Conservation (phyloP, 257 asterid species). For the Perilla frutescens region DNA sequence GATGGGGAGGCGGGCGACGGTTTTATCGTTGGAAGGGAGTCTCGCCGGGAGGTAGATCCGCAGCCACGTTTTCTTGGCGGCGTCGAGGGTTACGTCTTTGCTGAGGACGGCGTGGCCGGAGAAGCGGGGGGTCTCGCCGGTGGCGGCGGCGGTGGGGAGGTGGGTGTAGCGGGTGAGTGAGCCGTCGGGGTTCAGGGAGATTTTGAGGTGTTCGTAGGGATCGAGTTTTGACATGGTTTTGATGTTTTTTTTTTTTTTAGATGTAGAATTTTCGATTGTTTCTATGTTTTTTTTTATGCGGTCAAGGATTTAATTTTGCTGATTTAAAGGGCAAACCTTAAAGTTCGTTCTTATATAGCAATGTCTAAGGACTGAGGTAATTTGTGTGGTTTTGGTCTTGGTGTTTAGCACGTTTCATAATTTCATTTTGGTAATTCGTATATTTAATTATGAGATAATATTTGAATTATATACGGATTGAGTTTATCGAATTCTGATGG, state of each 20-base stretch:
- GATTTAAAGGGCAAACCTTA: background rate
- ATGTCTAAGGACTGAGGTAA: background rate
- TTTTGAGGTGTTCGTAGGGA: constrained; percentile 65
- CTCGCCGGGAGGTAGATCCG: constrained; percentile 71
- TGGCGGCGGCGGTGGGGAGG: constrained; percentile 58
- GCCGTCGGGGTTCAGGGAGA: constrained; percentile 65
- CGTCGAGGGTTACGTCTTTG: constrained; percentile 68
- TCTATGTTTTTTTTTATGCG: background rate
- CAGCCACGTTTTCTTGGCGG: constrained; percentile 63
- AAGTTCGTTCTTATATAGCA: background rate
- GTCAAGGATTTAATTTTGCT: background rate
- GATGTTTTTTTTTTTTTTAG: background rate
- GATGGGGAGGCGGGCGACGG: constrained; percentile 72
- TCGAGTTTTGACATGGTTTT: constrained; percentile 64
- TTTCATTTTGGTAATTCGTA: no score
- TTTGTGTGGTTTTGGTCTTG: background rate
- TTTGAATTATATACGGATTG: no score
- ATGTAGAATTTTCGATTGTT: background rate
- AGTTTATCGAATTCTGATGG: no score
- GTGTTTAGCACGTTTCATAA: background rate
- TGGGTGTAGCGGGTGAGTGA: constrained; percentile 60
- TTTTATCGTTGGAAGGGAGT: constrained; percentile 56
- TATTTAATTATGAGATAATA: no score
- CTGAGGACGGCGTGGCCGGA: constrained; percentile 57
- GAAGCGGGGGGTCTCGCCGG: constrained; percentile 49